Conservation (phyloP, 2,329 filamentous ascomycete species). For the Chrysoporthe deuterocubensis region DNA sequence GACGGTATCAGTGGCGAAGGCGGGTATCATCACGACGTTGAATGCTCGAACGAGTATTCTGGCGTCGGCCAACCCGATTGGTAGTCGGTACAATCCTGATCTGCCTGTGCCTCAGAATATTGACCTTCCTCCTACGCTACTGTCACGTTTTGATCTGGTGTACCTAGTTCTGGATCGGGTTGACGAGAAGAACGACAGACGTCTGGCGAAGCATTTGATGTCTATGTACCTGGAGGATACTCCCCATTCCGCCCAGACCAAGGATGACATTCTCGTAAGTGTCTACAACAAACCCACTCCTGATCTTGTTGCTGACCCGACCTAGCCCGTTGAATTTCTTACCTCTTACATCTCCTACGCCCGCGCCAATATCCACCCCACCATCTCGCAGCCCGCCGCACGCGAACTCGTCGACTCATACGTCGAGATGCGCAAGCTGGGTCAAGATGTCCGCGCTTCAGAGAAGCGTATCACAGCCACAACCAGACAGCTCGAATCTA, state of each 20-base stretch:
- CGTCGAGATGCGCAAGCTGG: slow-evolving; percentile 92
- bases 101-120: slow-evolving; percentile 97
- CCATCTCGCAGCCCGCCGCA: slow-evolving; percentile 79
- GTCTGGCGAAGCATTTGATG: slow-evolving; percentile 87
- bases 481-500: slow-evolving; percentile 93
- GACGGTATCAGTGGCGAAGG: slow-evolving; percentile 84
- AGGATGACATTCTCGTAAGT: slow-evolving; percentile 79
- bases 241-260: slow-evolving; percentile 78
- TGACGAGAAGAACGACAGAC: slow-evolving; percentile 86
- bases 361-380: slow-evolving; percentile 81
- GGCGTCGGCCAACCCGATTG: slow-evolving; percentile 96
- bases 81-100: slow-evolving; percentile 96
- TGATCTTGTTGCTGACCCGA: slow-evolving; percentile 10
- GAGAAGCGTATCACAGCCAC: slow-evolving; percentile 98
- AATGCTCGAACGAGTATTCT: slow-evolving; percentile 96
- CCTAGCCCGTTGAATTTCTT: slow-evolving; percentile 87
- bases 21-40: slow-evolving; percentile 93
- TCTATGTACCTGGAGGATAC: slow-evolving; percentile 97
- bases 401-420: slow-evolving; percentile 84
- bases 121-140: slow-evolving; percentile 89
- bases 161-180: slow-evolving; percentile 95
- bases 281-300: not conserved
- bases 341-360: slow-evolving; percentile 98
- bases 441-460: slow-evolving; percentile 80
- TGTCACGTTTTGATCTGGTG: slow-evolving; percentile 95